Evolutionary conservation across 1,139 yeast species (phyloP).

Genomic region (Candida tunisiensis): DNA sequence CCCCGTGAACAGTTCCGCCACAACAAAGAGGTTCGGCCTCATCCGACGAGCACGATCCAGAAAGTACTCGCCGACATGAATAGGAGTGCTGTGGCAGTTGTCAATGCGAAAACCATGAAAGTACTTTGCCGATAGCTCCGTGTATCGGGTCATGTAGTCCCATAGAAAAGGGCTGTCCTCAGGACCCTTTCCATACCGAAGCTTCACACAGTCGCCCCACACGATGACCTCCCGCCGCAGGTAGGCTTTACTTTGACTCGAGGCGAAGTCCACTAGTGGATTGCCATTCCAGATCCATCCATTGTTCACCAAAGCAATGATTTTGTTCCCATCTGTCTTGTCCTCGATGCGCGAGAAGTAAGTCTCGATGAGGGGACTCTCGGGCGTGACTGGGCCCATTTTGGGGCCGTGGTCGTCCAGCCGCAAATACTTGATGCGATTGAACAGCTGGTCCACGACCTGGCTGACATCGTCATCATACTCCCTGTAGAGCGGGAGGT

Average conservation of each 20-base stretch:
- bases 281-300: conserved; percentile 99
- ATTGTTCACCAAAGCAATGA: conserved; percentile 64
- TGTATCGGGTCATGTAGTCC: conserved; percentile 74
- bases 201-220: conserved; percentile 95
- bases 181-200: conserved; percentile 63
- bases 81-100: conserved; percentile 90
- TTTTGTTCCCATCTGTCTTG: conserved; percentile 34
- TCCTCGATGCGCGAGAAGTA: conserved; percentile 61
- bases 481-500: conserved; percentile 50
- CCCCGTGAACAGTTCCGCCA: conserved; percentile 89
- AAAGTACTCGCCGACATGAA: conserved; percentile 82
- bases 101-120: conserved; percentile 89
- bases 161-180: conserved; percentile 81
- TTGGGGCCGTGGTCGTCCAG: conserved; percentile 70
- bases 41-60: conserved; percentile 77
- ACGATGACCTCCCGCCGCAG: conserved; percentile 84
- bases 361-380: conserved; percentile 60
- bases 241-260: conserved; percentile 61
- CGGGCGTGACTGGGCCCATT: conserved; percentile 40
- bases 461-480: conserved; percentile 58
- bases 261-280: conserved; percentile 87
- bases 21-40: conserved; percentile 78
- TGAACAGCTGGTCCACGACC: conserved; percentile 51
- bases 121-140: conserved; percentile 52
- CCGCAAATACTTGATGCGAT: conserved; percentile 60